Conservation (phyloP, 2,329 filamentous ascomycete genomes). For the Amauroascus niger region DNA sequence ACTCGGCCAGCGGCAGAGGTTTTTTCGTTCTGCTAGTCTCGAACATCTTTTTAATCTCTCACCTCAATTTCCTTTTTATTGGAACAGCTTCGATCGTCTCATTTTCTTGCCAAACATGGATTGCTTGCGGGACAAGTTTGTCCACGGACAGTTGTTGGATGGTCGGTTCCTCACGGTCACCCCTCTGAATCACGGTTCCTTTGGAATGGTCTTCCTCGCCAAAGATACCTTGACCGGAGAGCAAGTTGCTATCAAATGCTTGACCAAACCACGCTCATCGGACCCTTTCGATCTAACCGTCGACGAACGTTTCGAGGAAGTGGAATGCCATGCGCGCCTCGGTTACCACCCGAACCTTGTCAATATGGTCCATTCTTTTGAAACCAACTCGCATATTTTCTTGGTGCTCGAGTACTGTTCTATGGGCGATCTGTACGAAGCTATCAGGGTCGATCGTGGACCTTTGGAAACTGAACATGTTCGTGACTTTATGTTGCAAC, state of each 20-base stretch:
- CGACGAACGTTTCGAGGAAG: constrained; percentile 58
- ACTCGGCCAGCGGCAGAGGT: constrained; percentile 9
- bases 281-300: constrained; percentile 56
- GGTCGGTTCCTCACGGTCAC: constrained; percentile 86
- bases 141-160: constrained; percentile 67
- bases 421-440: constrained; percentile 93
- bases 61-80: not conserved
- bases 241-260: constrained; percentile 87
- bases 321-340: constrained; percentile 66
- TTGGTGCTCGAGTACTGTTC: constrained; percentile 91
- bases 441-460: constrained; percentile 78
- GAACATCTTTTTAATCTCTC: constrained; percentile 13
- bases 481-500: constrained; percentile 90
- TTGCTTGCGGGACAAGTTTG: constrained; percentile 76
- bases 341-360: constrained; percentile 82
- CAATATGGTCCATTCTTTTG: constrained; percentile 81
- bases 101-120: constrained; percentile 48
- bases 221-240: constrained; percentile 67
- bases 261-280: constrained; percentile 68
- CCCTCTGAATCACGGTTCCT: constrained; percentile 95
- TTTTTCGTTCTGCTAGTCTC: constrained; percentile 15
- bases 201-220: constrained; percentile 96
- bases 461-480: constrained; percentile 94
- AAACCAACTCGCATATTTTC: constrained; percentile 82
- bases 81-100: not conserved